Evolutionary conservation across 2,329 filamentous ascomycete genomes (phyloP).

Genomic region (Aspergillus caelatus): DNA sequence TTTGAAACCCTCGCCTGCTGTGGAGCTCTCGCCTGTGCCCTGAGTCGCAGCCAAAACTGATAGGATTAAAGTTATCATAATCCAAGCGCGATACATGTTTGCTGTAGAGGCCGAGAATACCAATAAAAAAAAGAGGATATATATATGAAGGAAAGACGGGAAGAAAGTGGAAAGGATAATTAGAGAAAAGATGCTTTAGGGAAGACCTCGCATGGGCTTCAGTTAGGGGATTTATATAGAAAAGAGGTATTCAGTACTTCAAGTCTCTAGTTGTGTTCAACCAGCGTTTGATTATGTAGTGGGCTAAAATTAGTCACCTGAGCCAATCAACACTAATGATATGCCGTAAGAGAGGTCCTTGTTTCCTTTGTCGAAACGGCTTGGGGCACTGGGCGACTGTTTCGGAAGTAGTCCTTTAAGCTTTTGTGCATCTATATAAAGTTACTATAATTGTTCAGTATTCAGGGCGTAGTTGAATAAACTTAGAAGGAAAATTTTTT

Average conservation of each 20-base stretch:
- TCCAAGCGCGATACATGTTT: not conserved
- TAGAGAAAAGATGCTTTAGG: not conserved
- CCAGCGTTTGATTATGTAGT: too few species aligned
- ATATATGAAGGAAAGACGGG: not conserved
- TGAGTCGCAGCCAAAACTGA: too few species aligned
- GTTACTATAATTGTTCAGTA: too few species aligned
- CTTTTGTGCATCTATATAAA: too few species aligned
- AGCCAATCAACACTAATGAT: not conserved
- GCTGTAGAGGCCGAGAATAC: not conserved
- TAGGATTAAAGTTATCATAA: not conserved
- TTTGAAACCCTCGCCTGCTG: not conserved
- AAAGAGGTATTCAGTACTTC: not conserved
- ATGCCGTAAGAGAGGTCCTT: not conserved
- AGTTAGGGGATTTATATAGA: not conserved
- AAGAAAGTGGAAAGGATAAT: not conserved
- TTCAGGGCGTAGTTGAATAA: too few species aligned
- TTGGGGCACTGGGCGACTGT: not conserved
- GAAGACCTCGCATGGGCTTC: not conserved
- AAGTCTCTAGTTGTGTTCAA: not conserved
- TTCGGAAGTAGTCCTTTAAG: not conserved
- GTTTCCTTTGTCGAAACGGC: not conserved
- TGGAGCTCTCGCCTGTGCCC: not conserved
- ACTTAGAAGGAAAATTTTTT: too few species aligned
- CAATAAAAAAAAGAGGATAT: accelerated
- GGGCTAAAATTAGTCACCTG: not conserved